Evolutionary conservation across 2,329 filamentous ascomycete species (phyloP).

Genomic region (Balansia obtecta): DNA sequence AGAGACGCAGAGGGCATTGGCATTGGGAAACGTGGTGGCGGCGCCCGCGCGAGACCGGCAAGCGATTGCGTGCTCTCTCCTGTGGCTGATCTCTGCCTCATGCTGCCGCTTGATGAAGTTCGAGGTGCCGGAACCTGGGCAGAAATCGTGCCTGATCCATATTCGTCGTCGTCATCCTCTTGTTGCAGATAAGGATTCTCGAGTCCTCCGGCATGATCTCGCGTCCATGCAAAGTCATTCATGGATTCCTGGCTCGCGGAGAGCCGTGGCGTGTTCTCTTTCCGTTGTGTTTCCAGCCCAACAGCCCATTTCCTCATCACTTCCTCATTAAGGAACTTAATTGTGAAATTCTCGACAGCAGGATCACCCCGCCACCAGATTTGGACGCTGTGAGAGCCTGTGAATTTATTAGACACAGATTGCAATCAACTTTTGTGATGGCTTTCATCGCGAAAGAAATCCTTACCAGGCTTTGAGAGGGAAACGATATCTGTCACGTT

Average conservation of each 20-base stretch:
- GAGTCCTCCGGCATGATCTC: slow-evolving; percentile 49
- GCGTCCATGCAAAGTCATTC: slow-evolving; percentile 73
- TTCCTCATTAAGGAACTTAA: slow-evolving; percentile 86
- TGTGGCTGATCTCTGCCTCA: slow-evolving; percentile 66
- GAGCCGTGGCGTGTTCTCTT: slow-evolving; percentile 41
- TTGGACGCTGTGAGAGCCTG: slow-evolving; percentile 86
- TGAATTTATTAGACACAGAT: slow-evolving; percentile 15
- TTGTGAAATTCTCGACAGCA: slow-evolving; percentile 90
- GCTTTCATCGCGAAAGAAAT: slow-evolving; percentile 49
- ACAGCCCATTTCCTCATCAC: slow-evolving; percentile 84
- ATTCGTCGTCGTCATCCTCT: slow-evolving; percentile 50
- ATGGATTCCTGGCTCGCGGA: slow-evolving; percentile 32
- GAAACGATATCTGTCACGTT: slow-evolving; percentile 95
- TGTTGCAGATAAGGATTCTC: slow-evolving; percentile 71
- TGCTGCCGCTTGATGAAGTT: slow-evolving; percentile 55
- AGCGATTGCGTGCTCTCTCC: slow-evolving; percentile 53
- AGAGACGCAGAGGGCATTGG: slow-evolving; percentile 45
- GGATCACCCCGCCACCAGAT: slow-evolving; percentile 99
- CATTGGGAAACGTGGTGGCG: slow-evolving; percentile 61
- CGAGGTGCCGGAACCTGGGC: slow-evolving; percentile 24
- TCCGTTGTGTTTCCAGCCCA: slow-evolving; percentile 66
- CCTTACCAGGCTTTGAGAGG: slow-evolving; percentile 71
- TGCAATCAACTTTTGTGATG: slow-evolving; percentile 1
- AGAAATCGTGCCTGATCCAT: slow-evolving; percentile 24
- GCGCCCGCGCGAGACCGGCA: slow-evolving; percentile 42